These are phyloP conservation scores for Debaryomyces udenii DNA, from an alignment of 1,139 yeast species.

Conservation along the genomic window DNA sequence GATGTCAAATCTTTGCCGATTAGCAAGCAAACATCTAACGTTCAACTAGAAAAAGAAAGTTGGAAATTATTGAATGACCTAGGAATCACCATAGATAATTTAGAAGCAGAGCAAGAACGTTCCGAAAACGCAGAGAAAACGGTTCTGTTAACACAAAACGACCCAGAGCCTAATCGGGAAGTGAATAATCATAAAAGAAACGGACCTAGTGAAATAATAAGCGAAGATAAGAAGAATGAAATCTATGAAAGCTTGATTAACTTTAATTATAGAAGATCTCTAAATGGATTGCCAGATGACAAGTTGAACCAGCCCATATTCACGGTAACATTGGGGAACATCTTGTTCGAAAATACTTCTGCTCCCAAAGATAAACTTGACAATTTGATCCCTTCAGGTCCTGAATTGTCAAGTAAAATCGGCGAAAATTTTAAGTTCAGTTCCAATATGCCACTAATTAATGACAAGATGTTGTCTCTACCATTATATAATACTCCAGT, in stretches of 20 bases:
- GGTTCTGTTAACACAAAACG: neutral
- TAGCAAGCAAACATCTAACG: constrained; percentile 8
- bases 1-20: constrained; percentile 21
- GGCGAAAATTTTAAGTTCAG: constrained; percentile 34
- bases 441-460: constrained; percentile 45
- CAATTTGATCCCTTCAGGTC: constrained; percentile 12
- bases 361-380: constrained; percentile 8
- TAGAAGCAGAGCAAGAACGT: neutral
- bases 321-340: constrained; percentile 42
- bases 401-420: constrained; percentile 9
- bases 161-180: neutral
- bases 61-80: constrained; percentile 26
- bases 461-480: constrained; percentile 41
- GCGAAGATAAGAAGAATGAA: constrained; percentile 16
- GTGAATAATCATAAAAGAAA: neutral
- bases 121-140: neutral
- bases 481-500: constrained; percentile 29
- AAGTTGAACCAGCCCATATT: constrained; percentile 29
- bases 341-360: constrained; percentile 30
- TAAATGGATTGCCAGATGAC: constrained; percentile 18
- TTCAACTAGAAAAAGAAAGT: constrained; percentile 22
- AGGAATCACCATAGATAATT: constrained; percentile 15
- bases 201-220: constrained; percentile 2
- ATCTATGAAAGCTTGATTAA: constrained; percentile 20
- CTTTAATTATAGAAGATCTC: constrained; percentile 13